A percentile compares a stretch with the other conserved stretches of the same genome.
Conservation (phyloP, 148 eudicot species). For the Cornus suecica region DNA sequence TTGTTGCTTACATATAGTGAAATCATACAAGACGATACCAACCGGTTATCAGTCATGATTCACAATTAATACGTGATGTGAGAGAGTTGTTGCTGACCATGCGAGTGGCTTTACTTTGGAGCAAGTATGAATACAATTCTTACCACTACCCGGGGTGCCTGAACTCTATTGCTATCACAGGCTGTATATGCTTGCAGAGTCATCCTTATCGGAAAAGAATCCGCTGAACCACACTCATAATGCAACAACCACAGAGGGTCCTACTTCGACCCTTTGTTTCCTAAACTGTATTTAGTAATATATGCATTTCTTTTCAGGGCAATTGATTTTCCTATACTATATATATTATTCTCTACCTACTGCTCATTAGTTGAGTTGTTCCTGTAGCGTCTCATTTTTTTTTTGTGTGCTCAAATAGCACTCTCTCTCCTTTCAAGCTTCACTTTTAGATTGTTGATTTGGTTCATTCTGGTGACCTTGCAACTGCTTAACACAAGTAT, state of each 20-base stretch:
- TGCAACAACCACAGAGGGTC: background rate
- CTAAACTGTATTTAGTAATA: background rate
- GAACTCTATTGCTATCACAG: background rate
- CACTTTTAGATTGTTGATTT: background rate
- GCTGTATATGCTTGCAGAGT: slow-evolving; percentile 9
- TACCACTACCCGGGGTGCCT: background rate
- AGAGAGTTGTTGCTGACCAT: too few relatives aligned
- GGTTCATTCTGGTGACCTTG: too few relatives aligned
- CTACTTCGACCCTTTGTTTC: slow-evolving; percentile 10
- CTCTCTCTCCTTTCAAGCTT: background rate
- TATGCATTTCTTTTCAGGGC: slow-evolving; percentile 1
- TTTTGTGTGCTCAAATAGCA: slow-evolving; percentile 1
- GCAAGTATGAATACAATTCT: background rate
- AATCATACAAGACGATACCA: too few relatives aligned
- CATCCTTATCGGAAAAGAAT: slow-evolving; percentile 15
- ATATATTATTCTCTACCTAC: slow-evolving; percentile 6
- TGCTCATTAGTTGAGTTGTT: slow-evolving; percentile 5
- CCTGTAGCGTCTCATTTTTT: background rate
- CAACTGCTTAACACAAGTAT: too few relatives aligned
- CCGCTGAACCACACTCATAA: background rate
- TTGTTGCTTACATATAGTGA: background rate
- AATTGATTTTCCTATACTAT: background rate
- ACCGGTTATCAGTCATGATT: too few relatives aligned
- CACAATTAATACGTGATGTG: too few relatives aligned
- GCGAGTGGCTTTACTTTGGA: too few relatives aligned